Percentiles rank a stretch among this genome's conserved stretches.
These are phyloP conservation scores for Pulveroboletus sp. DNA, from an alignment of 768 basidiomycete genomes.

Conservation along the genomic window DNA sequence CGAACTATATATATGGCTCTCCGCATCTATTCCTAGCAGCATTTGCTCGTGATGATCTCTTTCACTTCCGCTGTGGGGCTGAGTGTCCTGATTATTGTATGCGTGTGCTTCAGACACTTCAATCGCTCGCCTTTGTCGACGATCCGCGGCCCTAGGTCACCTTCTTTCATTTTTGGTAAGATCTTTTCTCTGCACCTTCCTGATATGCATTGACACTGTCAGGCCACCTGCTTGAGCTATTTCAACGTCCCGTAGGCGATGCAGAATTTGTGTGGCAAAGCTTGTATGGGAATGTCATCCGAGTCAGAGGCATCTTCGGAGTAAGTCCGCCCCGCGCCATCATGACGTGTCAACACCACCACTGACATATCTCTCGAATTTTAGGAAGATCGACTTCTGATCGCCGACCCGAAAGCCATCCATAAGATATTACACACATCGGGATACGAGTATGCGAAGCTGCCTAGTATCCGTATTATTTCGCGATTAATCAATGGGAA, in stretches of 20 bases:
- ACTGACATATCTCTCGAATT: constrained; percentile 1
- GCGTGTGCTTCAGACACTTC: neutral
- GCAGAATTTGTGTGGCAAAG: constrained; percentile 30
- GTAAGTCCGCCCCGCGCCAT: constrained; percentile 7
- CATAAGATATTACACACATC: constrained; percentile 38
- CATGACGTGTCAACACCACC: neutral
- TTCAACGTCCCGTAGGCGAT: constrained; percentile 24
- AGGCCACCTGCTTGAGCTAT: constrained; percentile 27
- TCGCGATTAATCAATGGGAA: constrained; percentile 22
- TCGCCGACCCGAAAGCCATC: constrained; percentile 46
- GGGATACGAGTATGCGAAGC: constrained; percentile 41
- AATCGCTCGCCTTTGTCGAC: constrained; percentile 7
- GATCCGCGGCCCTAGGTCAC: constrained; percentile 13
- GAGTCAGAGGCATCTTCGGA: constrained; percentile 21
- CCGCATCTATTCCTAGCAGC: neutral
- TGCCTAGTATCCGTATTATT: constrained; percentile 15
- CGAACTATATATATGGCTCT: neutral
- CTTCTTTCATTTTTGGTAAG: constrained; percentile 16
- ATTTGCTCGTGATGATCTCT: constrained; percentile 2
- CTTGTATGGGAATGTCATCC: constrained; percentile 25
- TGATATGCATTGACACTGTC: constrained; percentile 10
- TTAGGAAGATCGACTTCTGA: constrained; percentile 43
- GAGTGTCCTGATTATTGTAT: neutral
- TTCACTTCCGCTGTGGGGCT: neutral
- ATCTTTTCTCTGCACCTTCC: neutral